phyloP scores from a whole-genome alignment of 768 basidiomycete genomes.

The Auricularia auricula-judae region DNA sequence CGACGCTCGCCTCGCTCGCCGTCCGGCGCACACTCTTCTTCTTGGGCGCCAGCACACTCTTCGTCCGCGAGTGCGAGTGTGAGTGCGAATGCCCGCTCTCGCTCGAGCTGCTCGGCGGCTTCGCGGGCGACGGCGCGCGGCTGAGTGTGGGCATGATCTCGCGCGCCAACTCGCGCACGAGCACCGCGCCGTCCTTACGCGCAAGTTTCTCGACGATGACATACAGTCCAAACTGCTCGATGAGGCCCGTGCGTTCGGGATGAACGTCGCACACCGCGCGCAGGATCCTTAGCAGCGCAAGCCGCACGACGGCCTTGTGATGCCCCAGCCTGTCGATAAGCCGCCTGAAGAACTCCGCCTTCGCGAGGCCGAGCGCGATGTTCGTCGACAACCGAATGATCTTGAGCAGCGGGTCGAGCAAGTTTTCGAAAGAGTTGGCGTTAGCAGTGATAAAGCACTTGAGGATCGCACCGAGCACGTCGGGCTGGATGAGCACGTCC shows the following conservation, averaged over 20 bases:
- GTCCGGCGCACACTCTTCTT: slow-evolving; percentile 41
- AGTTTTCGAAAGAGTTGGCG: slow-evolving; percentile 82
- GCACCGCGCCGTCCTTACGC: slow-evolving; percentile 77
- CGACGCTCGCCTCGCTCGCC: slow-evolving; percentile 41
- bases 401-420: slow-evolving; percentile 88
- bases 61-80: slow-evolving; percentile 8
- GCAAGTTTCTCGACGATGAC: slow-evolving; percentile 74
- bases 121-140: slow-evolving; percentile 53
- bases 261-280: slow-evolving; percentile 82
- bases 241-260: slow-evolving; percentile 71
- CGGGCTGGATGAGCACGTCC: slow-evolving; percentile 64
- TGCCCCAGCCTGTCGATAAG: slow-evolving; percentile 68
- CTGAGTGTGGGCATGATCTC: slow-evolving; percentile 73
- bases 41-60: slow-evolving; percentile 46
- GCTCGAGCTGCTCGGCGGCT: neutral
- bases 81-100: slow-evolving; percentile 1
- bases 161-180: slow-evolving; percentile 80
- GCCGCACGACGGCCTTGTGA: slow-evolving; percentile 79
- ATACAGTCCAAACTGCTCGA: slow-evolving; percentile 71
- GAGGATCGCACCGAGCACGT: slow-evolving; percentile 56
- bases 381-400: slow-evolving; percentile 70
- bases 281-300: slow-evolving; percentile 80
- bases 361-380: slow-evolving; percentile 67
- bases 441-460: slow-evolving; percentile 77
- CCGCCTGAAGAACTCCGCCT: slow-evolving; percentile 75